Conservation (phyloP, 176 grass and related monocot species). For the Oropetium thomaeum region DNA sequence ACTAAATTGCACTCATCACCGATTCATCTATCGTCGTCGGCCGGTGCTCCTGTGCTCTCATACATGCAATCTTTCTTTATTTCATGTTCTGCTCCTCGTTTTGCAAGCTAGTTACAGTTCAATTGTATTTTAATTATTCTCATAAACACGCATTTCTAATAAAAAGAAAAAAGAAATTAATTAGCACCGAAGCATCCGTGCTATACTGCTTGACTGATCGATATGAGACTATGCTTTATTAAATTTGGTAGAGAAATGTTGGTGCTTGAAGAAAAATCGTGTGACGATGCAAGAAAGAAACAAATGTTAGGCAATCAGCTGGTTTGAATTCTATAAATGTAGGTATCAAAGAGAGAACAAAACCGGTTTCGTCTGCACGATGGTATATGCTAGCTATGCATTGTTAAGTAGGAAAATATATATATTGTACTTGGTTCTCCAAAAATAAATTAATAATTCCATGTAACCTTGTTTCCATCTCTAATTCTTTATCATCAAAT, state of each 20-base stretch:
- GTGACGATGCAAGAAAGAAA: background rate
- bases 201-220: no score
- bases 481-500: no score
- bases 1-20: conserved; percentile 26
- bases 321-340: conserved; percentile 20
- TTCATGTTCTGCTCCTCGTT: background rate
- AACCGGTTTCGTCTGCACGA: background rate
- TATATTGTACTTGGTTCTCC: no score
- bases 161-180: background rate
- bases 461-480: no score
- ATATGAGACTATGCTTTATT: no score
- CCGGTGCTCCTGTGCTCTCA: background rate
- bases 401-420: background rate
- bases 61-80: conserved; percentile 17
- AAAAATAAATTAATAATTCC: no score
- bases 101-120: background rate
- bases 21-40: background rate
- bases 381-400: background rate
- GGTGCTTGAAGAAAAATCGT: background rate
- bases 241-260: no score
- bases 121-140: no score
- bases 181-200: no score
- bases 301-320: background rate
- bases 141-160: background rate
- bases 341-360: conserved; percentile 8